Base-by-base conservation (phyloP, 2,329 filamentous ascomycete genomes). In the Sclerotiophoma versabilis region DNA sequence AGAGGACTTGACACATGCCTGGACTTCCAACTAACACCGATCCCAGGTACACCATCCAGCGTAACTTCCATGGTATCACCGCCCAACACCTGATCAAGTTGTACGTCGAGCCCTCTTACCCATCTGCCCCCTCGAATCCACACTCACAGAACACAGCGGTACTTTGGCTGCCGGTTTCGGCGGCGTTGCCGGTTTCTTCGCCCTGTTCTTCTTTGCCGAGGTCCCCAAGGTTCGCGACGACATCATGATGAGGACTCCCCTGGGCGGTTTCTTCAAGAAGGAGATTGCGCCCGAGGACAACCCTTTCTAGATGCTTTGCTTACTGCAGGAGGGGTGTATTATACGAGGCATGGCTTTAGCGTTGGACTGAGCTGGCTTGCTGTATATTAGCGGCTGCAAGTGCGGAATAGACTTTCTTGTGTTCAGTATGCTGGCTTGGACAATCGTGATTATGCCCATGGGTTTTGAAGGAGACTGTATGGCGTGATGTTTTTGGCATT, bases 271-370 rank as follows among this genome's bases (percentile, higher is more conserved):
- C 75, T 87, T 81, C 71, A 75, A 82, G 66, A 76, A 80, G 58
- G 81, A 83, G 72, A 77, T 87, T 62, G 75, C 85, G 57, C 82
- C 85, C 17, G 84, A 87, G 79, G 85, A 88, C 76, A 87, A 87
- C 76, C 80, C 80, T n/a, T 82, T 82, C 71, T 82, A 70, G 43
- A 63, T 45, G 52, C 29, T 47, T 25, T 8, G 36, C 29, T 33
- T 20, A 6, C 27, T 45, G 29, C n/a, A 27, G 15, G 33, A 39
- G 34, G 33, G 38, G 36, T 64, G 65, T 64, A 66, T 47, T 52
- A 65, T 64, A 62, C 38, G 50, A 53, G 38, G 55, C 50, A 49
- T 49, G 39, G 44, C 32, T 49, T 53, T 48, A 50, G 56, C 37
- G 41, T 44, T 57, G 58, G 39, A 58, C 39, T 47, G 39, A 53